Evolutionary conservation across 2,329 filamentous ascomycete species (phyloP).

Genomic region (Aureobasidium sp.): DNA sequence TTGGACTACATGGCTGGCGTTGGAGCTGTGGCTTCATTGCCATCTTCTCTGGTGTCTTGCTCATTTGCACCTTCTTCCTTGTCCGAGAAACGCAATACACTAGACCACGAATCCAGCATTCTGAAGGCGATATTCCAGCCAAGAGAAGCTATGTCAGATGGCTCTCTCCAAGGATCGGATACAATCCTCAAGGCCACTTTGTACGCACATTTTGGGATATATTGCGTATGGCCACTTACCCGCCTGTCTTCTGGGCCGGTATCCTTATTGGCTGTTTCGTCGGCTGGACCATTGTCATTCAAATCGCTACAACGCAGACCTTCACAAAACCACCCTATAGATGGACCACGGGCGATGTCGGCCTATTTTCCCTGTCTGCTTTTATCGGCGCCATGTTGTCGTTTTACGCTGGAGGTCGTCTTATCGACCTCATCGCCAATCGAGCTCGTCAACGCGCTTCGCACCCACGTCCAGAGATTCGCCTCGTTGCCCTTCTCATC

Average conservation of each 20-base stretch:
- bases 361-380: conserved; percentile 23
- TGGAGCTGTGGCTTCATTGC: conserved; percentile 25
- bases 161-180: conserved; percentile 20
- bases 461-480: conserved; percentile 25
- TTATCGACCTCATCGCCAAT: conserved; percentile 28
- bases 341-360: conserved; percentile 21
- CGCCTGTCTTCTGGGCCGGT: conserved; percentile 22
- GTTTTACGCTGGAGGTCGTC: conserved; percentile 24
- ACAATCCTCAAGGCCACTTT: conserved; percentile 18
- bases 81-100: conserved; percentile 26
- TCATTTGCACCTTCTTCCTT: conserved; percentile 22
- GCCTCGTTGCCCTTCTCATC: conserved; percentile 24
- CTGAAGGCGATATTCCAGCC: conserved; percentile 1
- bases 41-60: conserved; percentile 23
- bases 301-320: conserved; percentile 22
- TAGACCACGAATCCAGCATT: conserved; percentile 2
- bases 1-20: conserved; percentile 25
- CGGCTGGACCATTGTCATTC: conserved; percentile 25
- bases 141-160: conserved; percentile 18
- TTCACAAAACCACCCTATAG: conserved; percentile 20
- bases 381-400: conserved; percentile 22
- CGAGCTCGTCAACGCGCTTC: conserved; percentile 21
- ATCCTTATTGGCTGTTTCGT: conserved; percentile 23
- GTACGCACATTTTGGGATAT: conserved; percentile 21
- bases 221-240: conserved; percentile 22